Conservation (phyloP, 176 grass and related monocot genomes). For the Phyllostachys edulis region DNA sequence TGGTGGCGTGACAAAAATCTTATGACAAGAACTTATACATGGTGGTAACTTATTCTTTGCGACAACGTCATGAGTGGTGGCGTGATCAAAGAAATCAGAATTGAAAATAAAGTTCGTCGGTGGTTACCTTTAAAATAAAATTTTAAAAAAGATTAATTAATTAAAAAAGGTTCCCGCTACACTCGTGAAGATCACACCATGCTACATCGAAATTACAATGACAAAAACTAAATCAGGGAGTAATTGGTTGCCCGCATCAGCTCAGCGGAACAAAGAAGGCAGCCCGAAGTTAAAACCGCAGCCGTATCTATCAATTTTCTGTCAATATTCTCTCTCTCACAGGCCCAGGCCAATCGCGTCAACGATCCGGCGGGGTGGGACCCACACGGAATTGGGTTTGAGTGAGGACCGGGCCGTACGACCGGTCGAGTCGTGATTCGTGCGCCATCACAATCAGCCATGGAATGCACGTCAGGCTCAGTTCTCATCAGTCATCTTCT, state of each 20-base stretch:
- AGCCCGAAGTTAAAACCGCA: not conserved
- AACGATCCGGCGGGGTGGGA: not conserved
- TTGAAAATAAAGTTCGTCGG: too few species aligned
- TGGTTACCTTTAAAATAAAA: too few species aligned
- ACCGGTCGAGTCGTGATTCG: not conserved
- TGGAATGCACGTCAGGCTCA: slow-evolving; percentile 8
- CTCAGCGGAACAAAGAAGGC: not conserved
- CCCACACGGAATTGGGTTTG: slow-evolving; percentile 38
- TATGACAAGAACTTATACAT: too few species aligned
- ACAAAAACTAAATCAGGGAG: too few species aligned
- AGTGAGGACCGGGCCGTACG: slow-evolving; percentile 17
- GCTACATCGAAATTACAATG: not conserved
- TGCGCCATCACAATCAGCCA: not conserved
- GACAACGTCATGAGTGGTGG: too few species aligned
- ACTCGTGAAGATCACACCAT: not conserved
- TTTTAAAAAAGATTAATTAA: too few species aligned
- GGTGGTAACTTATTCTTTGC: too few species aligned
- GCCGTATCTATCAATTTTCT: not conserved
- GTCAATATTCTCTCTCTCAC: not conserved
- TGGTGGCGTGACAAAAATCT: too few species aligned
- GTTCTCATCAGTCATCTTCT: not conserved
- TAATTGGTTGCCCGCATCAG: too few species aligned
- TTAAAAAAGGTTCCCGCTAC: too few species aligned
- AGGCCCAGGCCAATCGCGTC: not conserved
- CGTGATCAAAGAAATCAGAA: too few species aligned